Evolutionary conservation across 306 rosid species (phyloP).

Genomic region (Fragaria iinumae): DNA sequence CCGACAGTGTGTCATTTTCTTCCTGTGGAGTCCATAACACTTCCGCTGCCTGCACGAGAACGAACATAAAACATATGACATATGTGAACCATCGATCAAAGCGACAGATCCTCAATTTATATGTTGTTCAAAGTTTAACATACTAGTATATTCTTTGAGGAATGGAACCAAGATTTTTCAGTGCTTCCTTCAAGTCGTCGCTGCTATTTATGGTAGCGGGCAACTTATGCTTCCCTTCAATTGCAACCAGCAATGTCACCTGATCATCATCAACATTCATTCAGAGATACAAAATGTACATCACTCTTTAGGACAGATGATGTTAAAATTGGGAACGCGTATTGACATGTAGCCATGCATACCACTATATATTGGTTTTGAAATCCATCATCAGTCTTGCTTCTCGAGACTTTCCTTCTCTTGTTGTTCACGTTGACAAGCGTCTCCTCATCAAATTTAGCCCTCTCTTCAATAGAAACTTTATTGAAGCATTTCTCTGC

Average conservation of each 20-base stretch:
- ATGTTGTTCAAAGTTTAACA: background rate
- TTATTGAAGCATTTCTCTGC: constrained; percentile 91
- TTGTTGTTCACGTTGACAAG: constrained; percentile 86
- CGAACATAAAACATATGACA: background rate
- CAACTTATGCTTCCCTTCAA: constrained; percentile 83
- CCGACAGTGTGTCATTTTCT: constrained; percentile 84
- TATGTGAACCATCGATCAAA: background rate
- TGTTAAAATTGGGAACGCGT: background rate
- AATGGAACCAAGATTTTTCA: constrained; percentile 87
- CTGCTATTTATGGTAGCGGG: constrained; percentile 77
- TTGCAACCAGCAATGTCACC: constrained; percentile 90
- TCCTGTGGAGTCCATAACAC: constrained; percentile 98
- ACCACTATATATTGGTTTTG: constrained; percentile 97
- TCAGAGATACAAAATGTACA: background rate
- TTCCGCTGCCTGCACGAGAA: constrained; percentile 77
- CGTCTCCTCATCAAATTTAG: constrained; percentile 95
- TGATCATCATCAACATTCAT: constrained; percentile 23
- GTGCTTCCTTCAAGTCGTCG: constrained; percentile 81
- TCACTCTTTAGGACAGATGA: background rate
- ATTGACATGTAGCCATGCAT: constrained; percentile 3
- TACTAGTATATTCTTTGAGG: constrained; percentile 76
- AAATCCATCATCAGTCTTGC: constrained; percentile 64
- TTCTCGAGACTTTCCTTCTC: constrained; percentile 59
- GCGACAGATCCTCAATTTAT: background rate
- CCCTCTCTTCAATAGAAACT: constrained; percentile 96